Conservation (phyloP, 805 yeast genomes). For the Aciculoconidium aculeatum region DNA sequence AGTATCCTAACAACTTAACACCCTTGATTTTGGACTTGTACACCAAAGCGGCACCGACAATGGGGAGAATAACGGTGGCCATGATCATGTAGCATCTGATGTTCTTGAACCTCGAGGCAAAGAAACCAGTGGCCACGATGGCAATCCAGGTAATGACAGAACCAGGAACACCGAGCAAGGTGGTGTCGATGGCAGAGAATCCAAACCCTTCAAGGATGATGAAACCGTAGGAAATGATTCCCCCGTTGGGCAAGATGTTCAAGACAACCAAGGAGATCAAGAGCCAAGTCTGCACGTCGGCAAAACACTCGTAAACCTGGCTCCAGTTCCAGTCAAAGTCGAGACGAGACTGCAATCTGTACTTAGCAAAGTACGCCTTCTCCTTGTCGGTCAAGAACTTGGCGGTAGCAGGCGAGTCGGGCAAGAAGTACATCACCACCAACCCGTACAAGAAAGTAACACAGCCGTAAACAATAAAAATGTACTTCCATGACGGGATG, state of each 20-base stretch:
- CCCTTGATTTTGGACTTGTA: constrained; percentile 3
- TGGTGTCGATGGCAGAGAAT: constrained; percentile 6
- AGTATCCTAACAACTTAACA: constrained; percentile 8
- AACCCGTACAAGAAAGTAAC: constrained; percentile 4
- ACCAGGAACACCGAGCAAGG: constrained; percentile 7
- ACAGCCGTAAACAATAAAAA: constrained; percentile 6
- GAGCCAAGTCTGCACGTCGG: constrained; percentile 8
- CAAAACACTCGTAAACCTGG: constrained; percentile 14
- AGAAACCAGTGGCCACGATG: constrained; percentile 6
- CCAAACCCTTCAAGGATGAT: constrained; percentile 6
- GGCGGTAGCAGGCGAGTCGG: constrained; percentile 4
- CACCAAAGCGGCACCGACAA: constrained; percentile 20
- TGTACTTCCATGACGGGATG: constrained; percentile 7
- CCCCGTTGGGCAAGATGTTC: constrained; percentile 4
- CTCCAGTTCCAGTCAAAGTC: constrained; percentile 12
- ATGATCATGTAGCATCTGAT: constrained; percentile 6
- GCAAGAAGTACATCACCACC: constrained; percentile 6
- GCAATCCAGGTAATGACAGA: constrained; percentile 8
- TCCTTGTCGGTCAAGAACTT: constrained; percentile 2
- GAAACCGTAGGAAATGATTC: constrained; percentile 2
- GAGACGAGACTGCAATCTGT: constrained; percentile 11
- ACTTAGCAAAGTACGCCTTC: constrained; percentile 9
- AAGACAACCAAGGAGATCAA: neutral
- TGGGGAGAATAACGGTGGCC: constrained; percentile 11
- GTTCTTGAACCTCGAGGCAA: constrained; percentile 4